phyloP scores from a whole-genome alignment of 257 asterid genomes.

The Solanum virginianum region DNA sequence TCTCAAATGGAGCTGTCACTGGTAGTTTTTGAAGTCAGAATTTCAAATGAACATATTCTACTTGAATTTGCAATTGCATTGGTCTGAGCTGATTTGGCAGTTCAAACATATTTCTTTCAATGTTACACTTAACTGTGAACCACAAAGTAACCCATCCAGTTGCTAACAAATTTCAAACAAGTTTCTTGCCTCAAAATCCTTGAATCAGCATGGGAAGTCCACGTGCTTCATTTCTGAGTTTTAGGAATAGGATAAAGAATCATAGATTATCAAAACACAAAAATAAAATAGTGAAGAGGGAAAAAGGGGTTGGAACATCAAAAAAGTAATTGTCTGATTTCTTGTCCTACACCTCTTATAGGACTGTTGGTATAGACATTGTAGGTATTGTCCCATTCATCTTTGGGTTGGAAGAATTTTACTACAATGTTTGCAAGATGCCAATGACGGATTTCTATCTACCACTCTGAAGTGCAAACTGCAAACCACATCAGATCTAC shows the following conservation, averaged over 20 bases:
- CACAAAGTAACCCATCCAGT: neutral
- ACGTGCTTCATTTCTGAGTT: neutral
- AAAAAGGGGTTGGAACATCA: neutral
- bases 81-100: neutral
- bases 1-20: neutral
- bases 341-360: neutral
- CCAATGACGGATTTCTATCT: neutral
- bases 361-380: neutral
- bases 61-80: neutral
- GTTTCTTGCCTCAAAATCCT: neutral
- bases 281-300: neutral
- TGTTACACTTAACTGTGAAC: neutral
- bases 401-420: neutral
- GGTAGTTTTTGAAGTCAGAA: neutral
- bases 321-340: neutral
- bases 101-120: neutral
- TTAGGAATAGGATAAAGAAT: neutral
- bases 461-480: neutral
- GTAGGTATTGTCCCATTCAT: neutral
- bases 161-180: neutral
- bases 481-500: neutral
- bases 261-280: neutral
- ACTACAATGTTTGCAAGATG: neutral
- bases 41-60: neutral
- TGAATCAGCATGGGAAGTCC: neutral